Conservation (phyloP, 352 stramenopile genomes). For the Phytophthora fragariae region DNA sequence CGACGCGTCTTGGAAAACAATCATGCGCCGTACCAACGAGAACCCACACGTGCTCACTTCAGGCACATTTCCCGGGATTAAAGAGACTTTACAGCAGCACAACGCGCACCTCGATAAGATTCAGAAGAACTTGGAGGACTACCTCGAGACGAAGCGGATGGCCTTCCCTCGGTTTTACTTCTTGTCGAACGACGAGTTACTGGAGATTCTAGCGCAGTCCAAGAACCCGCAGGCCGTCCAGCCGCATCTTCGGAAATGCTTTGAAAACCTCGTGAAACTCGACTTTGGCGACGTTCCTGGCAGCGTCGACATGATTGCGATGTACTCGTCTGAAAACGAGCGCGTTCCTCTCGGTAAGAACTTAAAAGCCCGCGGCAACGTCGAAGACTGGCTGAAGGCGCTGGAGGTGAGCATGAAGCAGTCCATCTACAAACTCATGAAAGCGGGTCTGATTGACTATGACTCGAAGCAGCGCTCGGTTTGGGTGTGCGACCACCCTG, state of each 20-base stretch:
- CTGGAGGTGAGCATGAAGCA: conserved; percentile 92
- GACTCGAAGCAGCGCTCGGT: conserved; percentile 81
- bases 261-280: conserved; percentile 90
- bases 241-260: conserved; percentile 95
- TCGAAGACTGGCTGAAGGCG: conserved; percentile 90
- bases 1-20: conserved; percentile 91
- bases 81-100: conserved; percentile 85
- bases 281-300: conserved; percentile 82
- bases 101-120: conserved; percentile 91
- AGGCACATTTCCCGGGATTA: conserved; percentile 80
- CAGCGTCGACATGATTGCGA: conserved; percentile 94
- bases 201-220: conserved; percentile 95
- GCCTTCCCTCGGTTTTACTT: conserved; percentile 96
- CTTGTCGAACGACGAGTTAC: conserved; percentile 94
- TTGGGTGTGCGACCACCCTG: conserved; percentile 92
- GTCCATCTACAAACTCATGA: conserved; percentile 94
- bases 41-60: conserved; percentile 88
- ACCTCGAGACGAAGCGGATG: conserved; percentile 94
- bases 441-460: conserved; percentile 92
- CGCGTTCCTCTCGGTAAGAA: conserved; percentile 91
- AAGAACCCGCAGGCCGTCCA: conserved; percentile 96
- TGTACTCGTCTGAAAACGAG: conserved; percentile 93
- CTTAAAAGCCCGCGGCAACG: conserved; percentile 92
- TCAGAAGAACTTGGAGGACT: conserved; percentile 93
- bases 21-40: conserved; percentile 91